Evolutionary conservation across 805 yeast genomes (phyloP), one percentile per base, ranked within the genome.

Genomic region (Candida morakotiae): DNA sequence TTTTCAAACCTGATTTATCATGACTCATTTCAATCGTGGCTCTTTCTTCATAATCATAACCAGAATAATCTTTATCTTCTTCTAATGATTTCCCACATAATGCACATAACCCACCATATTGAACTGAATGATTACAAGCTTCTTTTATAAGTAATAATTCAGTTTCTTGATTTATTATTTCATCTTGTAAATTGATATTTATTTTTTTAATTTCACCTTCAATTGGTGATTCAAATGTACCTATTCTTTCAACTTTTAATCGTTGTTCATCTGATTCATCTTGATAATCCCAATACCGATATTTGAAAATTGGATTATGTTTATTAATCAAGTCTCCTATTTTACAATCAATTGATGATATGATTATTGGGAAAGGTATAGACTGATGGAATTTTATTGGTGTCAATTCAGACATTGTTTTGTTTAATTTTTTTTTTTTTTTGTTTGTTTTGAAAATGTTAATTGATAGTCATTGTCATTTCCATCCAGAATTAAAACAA

Each of bases 101-200:
- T 0, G 96, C 97, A 64, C 98, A 91, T 29, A 91, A 69, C 0
- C 98, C 98, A 10, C 95, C 96, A 53, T 83, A 93, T 48, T 93
- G 97, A 19, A 93, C 88, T 1, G 91, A 77, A 60, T 93, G 98
- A 9, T 87, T 72, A 53, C 98, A 93, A 0, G 94, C 87, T 54
- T 94, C 97, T 29, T 66, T 60, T 11, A 91, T 69, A 28, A 67
- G 63, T 20, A 80, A 70, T 10, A 91, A 63, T 2, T 64, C 64
- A 6, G 55, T 50, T 2, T 64, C 64, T 18, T 55, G 39, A 38
- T 75, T 76, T 24, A 69, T 67, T 13, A 91, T 65, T 44, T 75
- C 79, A 48, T 85, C 87, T 28, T 84, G 82, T 1, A 66, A 65
- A 6, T 61, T 56, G 4, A 87, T 70, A 17, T 60, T 50, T 45